A percentile compares a stretch with the other conserved stretches of the same genome.
Conservation (phyloP, 208 protist species). For the Crithidia acanthocephali region DNA sequence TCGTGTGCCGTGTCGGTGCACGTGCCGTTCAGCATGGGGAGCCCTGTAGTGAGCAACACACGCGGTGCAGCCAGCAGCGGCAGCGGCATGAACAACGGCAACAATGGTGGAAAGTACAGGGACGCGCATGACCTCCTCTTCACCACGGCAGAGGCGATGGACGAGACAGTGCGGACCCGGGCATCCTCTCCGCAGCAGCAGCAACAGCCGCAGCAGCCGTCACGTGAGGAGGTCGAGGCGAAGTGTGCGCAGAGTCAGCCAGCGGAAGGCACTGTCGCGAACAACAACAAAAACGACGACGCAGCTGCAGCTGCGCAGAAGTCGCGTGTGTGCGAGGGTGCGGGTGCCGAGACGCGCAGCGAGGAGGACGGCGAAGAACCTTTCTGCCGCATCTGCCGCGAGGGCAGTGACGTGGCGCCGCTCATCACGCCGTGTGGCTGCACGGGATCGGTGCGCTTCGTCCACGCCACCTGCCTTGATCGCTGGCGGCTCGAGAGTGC, state of each 20-base stretch:
- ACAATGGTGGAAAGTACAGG: neutral
- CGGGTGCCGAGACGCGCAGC: neutral
- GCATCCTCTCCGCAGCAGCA: neutral
- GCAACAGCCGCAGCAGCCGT: neutral
- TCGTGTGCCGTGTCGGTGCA: slow-evolving; percentile 17
- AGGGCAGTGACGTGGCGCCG: slow-evolving; percentile 49
- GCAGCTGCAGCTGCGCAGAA: neutral
- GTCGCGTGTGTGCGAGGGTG: neutral
- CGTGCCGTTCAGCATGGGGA: slow-evolving; percentile 18
- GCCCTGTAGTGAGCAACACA: neutral
- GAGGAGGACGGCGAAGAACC: slow-evolving; percentile 64
- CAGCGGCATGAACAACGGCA: neutral
- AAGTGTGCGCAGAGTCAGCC: neutral
- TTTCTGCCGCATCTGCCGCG: slow-evolving; percentile 83
- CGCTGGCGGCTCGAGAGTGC: slow-evolving; percentile 80
- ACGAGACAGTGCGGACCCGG: neutral
- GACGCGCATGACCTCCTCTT: slow-evolving; percentile 26
- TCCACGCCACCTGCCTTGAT: slow-evolving; percentile 80
- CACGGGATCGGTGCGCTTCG: slow-evolving; percentile 75
- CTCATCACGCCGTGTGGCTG: slow-evolving; percentile 80
- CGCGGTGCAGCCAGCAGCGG: neutral
- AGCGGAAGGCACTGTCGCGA: neutral
- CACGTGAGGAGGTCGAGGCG: slow-evolving; percentile 19
- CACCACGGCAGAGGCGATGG: slow-evolving; percentile 1
- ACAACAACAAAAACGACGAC: neutral